Percentiles rank a stretch among this genome's conserved stretches.
These are phyloP conservation scores for Rhynchospora tenuis DNA, from an alignment of 176 grass and related monocot species.

Conservation along the genomic window DNA sequence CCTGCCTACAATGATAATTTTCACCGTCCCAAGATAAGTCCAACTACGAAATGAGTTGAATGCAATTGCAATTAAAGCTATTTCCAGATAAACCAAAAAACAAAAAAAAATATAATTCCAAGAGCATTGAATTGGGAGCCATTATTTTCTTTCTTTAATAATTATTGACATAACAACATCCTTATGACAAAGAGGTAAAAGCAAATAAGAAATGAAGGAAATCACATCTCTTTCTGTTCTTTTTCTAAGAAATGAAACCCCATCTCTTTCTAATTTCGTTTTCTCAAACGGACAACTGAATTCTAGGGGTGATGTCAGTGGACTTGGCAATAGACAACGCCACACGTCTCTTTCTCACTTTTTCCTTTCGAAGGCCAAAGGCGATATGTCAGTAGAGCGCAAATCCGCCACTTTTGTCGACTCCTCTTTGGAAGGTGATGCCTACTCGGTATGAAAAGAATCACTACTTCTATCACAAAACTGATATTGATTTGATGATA, in stretches of 20 bases:
- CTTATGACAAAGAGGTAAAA: no score
- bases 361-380: not conserved
- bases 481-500: no score
- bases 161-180: no score
- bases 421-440: not conserved
- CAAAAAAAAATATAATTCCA: no score
- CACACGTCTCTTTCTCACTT: not conserved
- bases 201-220: not conserved
- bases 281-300: not conserved
- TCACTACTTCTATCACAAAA: no score
- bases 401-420: not conserved
- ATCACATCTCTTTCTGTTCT: not conserved
- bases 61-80: no score
- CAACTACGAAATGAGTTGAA: no score
- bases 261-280: not conserved
- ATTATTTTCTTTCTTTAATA: no score
- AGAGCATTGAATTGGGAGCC: no score
- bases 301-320: not conserved
- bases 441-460: no score
- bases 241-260: not conserved
- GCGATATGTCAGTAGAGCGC: not conserved
- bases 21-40: no score
- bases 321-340: not conserved
- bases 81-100: no score
- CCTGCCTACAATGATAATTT: not conserved